Percentiles rank a stretch among this genome's conserved stretches.
Evolutionary conservation across 148 eudicot genomes (phyloP).

Genomic region (Agrostemma githago): DNA sequence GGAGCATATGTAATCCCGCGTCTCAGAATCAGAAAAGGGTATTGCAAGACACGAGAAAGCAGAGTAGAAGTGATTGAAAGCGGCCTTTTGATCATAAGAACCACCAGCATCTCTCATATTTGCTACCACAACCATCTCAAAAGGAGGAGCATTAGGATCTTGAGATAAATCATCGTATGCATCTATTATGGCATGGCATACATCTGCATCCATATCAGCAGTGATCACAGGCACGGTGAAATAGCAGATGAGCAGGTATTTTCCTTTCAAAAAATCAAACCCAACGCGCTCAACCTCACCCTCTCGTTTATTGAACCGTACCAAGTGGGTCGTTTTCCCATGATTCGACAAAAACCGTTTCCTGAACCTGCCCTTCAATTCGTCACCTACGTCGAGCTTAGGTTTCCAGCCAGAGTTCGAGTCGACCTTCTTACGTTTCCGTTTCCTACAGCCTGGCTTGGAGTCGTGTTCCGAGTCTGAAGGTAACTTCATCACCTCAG

Average conservation of each 20-base stretch:
- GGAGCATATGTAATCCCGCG: not conserved
- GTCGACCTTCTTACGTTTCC: no score
- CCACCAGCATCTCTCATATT: not conserved
- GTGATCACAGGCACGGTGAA: not conserved
- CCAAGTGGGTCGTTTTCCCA: no score
- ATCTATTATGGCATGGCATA: not conserved
- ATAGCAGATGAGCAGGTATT: not conserved
- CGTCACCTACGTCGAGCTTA: no score
- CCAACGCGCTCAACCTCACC: not conserved
- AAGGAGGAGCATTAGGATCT: not conserved
- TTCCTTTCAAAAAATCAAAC: not conserved
- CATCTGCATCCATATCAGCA: not conserved
- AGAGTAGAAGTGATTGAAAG: slow-evolving; percentile 1
- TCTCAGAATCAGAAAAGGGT: slow-evolving; percentile 10
- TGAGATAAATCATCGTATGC: not conserved
- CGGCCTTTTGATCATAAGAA: not conserved
- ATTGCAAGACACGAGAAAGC: not conserved
- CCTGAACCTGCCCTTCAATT: no score
- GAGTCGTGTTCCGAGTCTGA: no score
- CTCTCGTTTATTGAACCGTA: no score
- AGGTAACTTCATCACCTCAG: no score
- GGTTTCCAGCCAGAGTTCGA: no score
- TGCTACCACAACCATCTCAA: slow-evolving; percentile 9
- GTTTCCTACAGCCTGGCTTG: no score
- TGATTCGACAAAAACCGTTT: no score